Evolutionary conservation across 2,329 filamentous ascomycete species (phyloP).

Genomic region (Cladophialophora immunda): DNA sequence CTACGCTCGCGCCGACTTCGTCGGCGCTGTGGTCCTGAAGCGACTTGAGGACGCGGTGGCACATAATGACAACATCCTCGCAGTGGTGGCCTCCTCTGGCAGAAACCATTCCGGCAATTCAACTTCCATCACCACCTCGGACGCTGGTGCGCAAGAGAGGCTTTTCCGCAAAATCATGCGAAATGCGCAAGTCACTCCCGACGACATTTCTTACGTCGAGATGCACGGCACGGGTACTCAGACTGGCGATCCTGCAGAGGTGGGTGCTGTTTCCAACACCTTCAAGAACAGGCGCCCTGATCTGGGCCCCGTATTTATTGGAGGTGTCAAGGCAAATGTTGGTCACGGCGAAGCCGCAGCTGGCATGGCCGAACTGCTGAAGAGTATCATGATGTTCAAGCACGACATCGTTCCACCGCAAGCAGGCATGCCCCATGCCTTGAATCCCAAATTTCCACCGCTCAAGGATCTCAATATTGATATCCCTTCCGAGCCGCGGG

Average conservation of each 20-base stretch:
- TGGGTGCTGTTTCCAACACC: slow-evolving; percentile 38
- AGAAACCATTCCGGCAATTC: slow-evolving; percentile 39
- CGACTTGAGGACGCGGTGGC: slow-evolving; percentile 36
- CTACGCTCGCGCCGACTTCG: slow-evolving; percentile 43
- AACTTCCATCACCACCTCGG: slow-evolving; percentile 39
- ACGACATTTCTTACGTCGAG: slow-evolving; percentile 36
- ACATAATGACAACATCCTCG: slow-evolving; percentile 39
- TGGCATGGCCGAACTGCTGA: slow-evolving; percentile 61
- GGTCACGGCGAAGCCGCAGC: slow-evolving; percentile 63
- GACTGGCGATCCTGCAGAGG: slow-evolving; percentile 40
- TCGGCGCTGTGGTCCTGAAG: slow-evolving; percentile 40
- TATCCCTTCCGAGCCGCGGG: slow-evolving; percentile 53
- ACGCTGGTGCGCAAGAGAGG: slow-evolving; percentile 26
- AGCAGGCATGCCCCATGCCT: slow-evolving; percentile 43
- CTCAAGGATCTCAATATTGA: slow-evolving; percentile 52
- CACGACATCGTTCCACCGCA: slow-evolving; percentile 41
- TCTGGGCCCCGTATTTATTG: slow-evolving; percentile 63
- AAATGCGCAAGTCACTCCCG: slow-evolving; percentile 25
- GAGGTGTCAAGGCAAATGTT: slow-evolving; percentile 71
- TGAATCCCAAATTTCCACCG: slow-evolving; percentile 59
- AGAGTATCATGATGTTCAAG: slow-evolving; percentile 49
- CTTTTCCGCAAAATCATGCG: slow-evolving; percentile 33
- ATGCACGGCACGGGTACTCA: slow-evolving; percentile 39
- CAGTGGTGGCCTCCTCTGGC: slow-evolving; percentile 38
- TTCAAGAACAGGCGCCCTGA: slow-evolving; percentile 13